phyloP scores from a whole-genome alignment of 108 stramenopile species.

The Nitzschia sp. region DNA sequence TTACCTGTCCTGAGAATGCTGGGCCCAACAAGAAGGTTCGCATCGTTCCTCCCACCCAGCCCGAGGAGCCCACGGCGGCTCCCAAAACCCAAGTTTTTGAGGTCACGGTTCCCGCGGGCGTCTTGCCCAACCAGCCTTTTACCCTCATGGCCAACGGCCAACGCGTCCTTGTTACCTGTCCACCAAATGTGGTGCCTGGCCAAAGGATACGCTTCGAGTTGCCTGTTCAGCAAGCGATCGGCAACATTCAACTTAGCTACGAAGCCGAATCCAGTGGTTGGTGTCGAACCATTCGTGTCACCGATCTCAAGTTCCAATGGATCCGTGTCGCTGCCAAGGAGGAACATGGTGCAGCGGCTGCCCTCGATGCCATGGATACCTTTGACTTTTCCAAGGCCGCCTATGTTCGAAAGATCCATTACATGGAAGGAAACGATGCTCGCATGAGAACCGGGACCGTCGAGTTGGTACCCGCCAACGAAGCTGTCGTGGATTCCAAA shows the following conservation, averaged over 20 bases:
- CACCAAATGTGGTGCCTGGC: constrained; percentile 81
- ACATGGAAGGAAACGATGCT: constrained; percentile 79
- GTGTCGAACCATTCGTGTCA: constrained; percentile 78
- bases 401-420: constrained; percentile 73
- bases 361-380: constrained; percentile 34
- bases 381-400: constrained; percentile 79
- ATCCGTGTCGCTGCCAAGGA: constrained; percentile 63
- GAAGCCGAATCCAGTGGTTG: constrained; percentile 81
- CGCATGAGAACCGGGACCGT: constrained; percentile 74
- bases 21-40: constrained; percentile 81
- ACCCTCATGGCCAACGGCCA: constrained; percentile 85
- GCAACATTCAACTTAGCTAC: constrained; percentile 57
- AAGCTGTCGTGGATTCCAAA: constrained; percentile 72
- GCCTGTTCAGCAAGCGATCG: constrained; percentile 55
- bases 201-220: constrained; percentile 88
- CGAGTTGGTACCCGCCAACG: constrained; percentile 63
- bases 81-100: constrained; percentile 85
- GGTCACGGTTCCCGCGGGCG: constrained; percentile 83
- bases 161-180: constrained; percentile 90
- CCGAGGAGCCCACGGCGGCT: constrained; percentile 43
- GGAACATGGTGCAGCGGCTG: constrained; percentile 5
- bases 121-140: constrained; percentile 82
- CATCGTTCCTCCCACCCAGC: constrained; percentile 66
- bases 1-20: constrained; percentile 75
- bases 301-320: constrained; percentile 92